Base-by-base conservation (phyloP, 2,329 filamentous ascomycete genomes). In the Fusarium beomiforme region DNA sequence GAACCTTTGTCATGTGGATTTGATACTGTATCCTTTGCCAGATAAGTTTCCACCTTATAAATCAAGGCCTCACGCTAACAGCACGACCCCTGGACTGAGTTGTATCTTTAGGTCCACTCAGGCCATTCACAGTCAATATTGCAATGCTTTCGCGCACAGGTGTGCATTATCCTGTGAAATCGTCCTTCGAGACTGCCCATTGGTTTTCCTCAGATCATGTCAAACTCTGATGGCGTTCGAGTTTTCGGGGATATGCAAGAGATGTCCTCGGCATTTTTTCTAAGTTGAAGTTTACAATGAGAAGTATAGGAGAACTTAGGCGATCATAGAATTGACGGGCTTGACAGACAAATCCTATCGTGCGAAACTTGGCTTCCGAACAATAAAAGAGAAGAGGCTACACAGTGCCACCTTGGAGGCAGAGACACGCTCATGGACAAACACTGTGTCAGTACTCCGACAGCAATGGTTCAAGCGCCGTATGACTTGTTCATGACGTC, bases 401-500 rank as follows among this genome's bases (percentile, higher is more conserved):
- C 68, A 76, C 70, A 72, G 74, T 76, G 72, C 69, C 64, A 53
- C 36, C 36, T 59, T 42, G 24, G 33, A 42, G 47, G 41, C 54
- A 34, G 50, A 49, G 64, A 65, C 53, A 60, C 43, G 46, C 44
- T 39, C 58, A 42, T 44, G 37, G 24, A 43, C 58, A 54, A 54
- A 33, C 74, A 76, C 74, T 76, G 74, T 76, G 74, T 47, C 56
- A 59, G 65, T 64, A 74, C 69, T 68, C 57, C 53, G 43, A 58
- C 31, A 17, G 44, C 26, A 54, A 50, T 39, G 33, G 60, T 51
- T 64, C 54, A 56, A 63, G 67, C 67, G 71, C 67, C 75, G 72
- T 69, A 76, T 76, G 74, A 76, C 67, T 57, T 55, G 46, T 23
- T 33, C 51, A 76, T 76, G 74, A 76, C 74, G 74, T 76, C 74